Base-by-base conservation (phyloP, 2,329 filamentous ascomycete species). In the Knufia petricola region DNA sequence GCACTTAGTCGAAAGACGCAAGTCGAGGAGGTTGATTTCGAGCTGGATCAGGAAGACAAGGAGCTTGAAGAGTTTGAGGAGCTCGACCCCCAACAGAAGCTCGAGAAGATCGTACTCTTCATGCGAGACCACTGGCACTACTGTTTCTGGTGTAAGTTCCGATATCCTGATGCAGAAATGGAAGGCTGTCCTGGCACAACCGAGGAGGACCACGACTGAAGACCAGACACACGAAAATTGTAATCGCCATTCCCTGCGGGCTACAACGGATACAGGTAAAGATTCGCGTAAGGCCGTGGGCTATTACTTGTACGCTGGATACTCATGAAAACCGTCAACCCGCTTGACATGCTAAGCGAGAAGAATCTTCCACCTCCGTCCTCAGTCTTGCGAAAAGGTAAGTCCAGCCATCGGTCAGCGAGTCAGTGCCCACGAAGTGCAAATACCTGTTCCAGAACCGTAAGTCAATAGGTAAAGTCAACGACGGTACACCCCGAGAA, bases 111-210 rank as follows among this genome's bases (percentile, higher is more conserved):
- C 12, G 75, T 95, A 8, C 64, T 69, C 15, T 81, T 85, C 65
- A 65, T 98, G 47, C 77, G 92, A 31, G 71, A 79, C 42, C 76
- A 77, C 60, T 79, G 87, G 60, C 67, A 74, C 38, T 98, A 98
- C 63, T 98, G 92, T 69, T 95, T 95, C 63, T 98, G 89, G 85
- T 98, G 92, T 68, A 96, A 95, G 64, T 84, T 77, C 65, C 72
- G 72, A 46, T 98, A 95, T 63, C 77, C 81, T 26, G 63, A 63
- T 15, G 57, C 59, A 0, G 81, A 87, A 60, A 82, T 95, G 83
- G 87, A 92, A 10, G 89, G 86, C 0, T 98, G 92, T 71, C 90
- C 92, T 0, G 92, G 92, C 1, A 49, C 82, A 30, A 85, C 81
- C 0, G 92, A 95, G 66, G 88, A 95, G 60, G 89, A 95, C 59